Percentiles rank a stretch among this genome's conserved stretches.
Evolutionary conservation across 768 basidiomycete species (phyloP).

Genomic region (Russula virescens): DNA sequence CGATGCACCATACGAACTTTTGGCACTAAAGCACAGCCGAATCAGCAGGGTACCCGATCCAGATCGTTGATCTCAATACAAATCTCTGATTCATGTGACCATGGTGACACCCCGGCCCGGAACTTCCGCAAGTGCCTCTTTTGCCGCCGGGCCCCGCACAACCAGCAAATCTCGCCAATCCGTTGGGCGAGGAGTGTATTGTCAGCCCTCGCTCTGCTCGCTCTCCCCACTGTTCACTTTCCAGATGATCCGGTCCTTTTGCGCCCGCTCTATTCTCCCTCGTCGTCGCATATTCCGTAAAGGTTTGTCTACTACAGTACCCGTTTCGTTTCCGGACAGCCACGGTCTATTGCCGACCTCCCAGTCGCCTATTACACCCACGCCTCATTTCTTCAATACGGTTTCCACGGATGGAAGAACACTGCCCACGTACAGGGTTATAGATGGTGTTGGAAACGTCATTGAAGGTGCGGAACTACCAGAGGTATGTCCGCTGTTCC

Average conservation of each 20-base stretch:
- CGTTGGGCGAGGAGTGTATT: no score
- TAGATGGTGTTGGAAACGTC: slow-evolving; percentile 73
- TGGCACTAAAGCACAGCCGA: no score
- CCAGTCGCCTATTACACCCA: slow-evolving; percentile 58
- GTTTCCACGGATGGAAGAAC: slow-evolving; percentile 52
- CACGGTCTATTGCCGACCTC: slow-evolving; percentile 39
- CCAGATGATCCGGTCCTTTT: slow-evolving; percentile 23
- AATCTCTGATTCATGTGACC: not conserved
- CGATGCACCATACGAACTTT: no score
- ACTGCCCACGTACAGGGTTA: slow-evolving; percentile 82
- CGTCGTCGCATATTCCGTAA: slow-evolving; percentile 11
- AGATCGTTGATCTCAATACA: not conserved
- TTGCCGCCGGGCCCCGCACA: not conserved
- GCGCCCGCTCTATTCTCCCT: not conserved
- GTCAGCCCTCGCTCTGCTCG: no score
- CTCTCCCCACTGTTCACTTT: slow-evolving; percentile 17
- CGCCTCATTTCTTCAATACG: slow-evolving; percentile 75
- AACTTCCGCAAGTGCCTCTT: not conserved
- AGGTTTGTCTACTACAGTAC: slow-evolving; percentile 23
- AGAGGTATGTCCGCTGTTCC: slow-evolving; percentile 44
- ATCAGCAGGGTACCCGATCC: no score
- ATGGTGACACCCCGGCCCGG: not conserved
- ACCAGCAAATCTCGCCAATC: no score
- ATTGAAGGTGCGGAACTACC: slow-evolving; percentile 71
- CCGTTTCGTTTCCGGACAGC: slow-evolving; percentile 23